Base-by-base conservation (phyloP, 2,329 filamentous ascomycete species). In the Tolypocladium inflatum region DNA sequence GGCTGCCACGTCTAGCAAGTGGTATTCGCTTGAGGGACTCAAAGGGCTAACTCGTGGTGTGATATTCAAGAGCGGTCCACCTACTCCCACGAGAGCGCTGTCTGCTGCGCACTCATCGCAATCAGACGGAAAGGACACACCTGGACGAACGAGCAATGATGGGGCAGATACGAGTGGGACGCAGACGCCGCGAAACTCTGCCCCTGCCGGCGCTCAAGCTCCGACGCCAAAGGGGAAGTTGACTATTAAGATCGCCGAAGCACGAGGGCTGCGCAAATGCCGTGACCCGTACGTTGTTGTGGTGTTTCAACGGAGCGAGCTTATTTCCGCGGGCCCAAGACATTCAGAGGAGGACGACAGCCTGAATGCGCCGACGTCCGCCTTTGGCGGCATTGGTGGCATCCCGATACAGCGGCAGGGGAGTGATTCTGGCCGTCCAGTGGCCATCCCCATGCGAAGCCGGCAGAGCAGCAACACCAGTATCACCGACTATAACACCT, bases 381-480 rank as follows among this genome's bases (percentile, higher is more conserved):
- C 66, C 53, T 69, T 77, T 57, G 80, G 82, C 41, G 80, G 82
- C 35, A 78, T 77, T 57, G 80, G 82, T 38, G 80, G 82, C 35
- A 78, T 86, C 58, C 77, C 84, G 0, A 86, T 87, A 59, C 82
- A 85, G 66, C 81, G 88, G 58, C 85, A 88, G 61, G 88, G 87
- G 59, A 94, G 90, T 69, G 91, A 96, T 65, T 88, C 87, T 37
- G 90, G 91, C 35, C 84, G 88, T 56, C 83, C 91, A 19, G 93
- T 97, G 86, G 90, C 91, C 38, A 97, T 99, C 63, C 94, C 94
- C 2, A 97, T 97, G 91, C 87, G 88, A 67, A 97, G 92, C 72
- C 87, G 94, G 57, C 94, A 97, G 71, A 97, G 93, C 75, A 97
- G 93, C 76, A 92, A 93, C 74, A 96, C 92, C 58, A 96, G 93